phyloP scores from a whole-genome alignment of 371 early-diverging fungal species.

The Rhizoclosmatium hyalinum region DNA sequence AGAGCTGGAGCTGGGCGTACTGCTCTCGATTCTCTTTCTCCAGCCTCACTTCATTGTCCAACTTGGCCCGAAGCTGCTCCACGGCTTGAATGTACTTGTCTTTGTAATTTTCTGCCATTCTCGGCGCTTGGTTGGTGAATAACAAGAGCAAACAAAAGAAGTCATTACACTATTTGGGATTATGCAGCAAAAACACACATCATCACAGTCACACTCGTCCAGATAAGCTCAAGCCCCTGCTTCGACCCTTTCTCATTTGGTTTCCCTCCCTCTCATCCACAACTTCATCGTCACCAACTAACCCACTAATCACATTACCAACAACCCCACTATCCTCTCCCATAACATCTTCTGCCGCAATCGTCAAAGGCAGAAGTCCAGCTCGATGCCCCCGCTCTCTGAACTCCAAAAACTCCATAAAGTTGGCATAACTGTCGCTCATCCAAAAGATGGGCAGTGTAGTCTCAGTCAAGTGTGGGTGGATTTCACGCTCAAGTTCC shows the following conservation, averaged over 20 bases:
- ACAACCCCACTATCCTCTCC: too few relatives aligned
- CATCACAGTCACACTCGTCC: too few relatives aligned
- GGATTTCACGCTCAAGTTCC: slow-evolving; percentile 38
- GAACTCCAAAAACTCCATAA: slow-evolving; percentile 44
- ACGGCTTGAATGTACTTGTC: too few relatives aligned
- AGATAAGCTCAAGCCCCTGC: too few relatives aligned
- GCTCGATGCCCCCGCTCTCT: slow-evolving; percentile 24
- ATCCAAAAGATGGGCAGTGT: slow-evolving; percentile 47
- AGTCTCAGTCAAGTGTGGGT: slow-evolving; percentile 15
- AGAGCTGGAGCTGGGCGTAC: too few relatives aligned
- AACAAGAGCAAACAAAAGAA: background rate
- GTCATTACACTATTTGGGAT: background rate
- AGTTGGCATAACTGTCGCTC: slow-evolving; percentile 45
- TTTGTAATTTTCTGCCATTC: background rate
- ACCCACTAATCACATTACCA: too few relatives aligned
- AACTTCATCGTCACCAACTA: background rate
- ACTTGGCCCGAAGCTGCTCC: too few relatives aligned
- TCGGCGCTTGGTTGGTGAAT: background rate
- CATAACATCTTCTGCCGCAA: too few relatives aligned
- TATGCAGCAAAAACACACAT: background rate
- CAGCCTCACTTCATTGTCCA: too few relatives aligned
- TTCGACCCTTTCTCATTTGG: too few relatives aligned
- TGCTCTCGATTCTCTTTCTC: too few relatives aligned
- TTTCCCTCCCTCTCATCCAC: background rate
- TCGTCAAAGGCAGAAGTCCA: background rate